phyloP scores from a whole-genome alignment of 306 rosid species.

The Gillenia trifoliata region DNA sequence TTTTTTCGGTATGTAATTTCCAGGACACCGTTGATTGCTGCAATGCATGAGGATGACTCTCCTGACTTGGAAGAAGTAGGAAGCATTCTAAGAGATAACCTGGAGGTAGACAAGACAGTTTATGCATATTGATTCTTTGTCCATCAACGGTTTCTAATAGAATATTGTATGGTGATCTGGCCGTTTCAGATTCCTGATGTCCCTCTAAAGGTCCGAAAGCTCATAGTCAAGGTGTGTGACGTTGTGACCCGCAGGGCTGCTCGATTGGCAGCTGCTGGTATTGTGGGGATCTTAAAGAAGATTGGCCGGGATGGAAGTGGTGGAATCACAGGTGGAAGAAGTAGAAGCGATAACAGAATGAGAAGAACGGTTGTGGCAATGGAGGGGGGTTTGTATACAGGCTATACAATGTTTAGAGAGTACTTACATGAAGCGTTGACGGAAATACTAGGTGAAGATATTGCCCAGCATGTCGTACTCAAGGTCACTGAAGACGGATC shows the following conservation, averaged over 20 bases:
- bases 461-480: constrained; percentile 68
- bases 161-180: constrained; percentile 5
- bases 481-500: constrained; percentile 84
- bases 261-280: constrained; percentile 85
- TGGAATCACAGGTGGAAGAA: constrained; percentile 71
- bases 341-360: constrained; percentile 51
- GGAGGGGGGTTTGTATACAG: constrained; percentile 75
- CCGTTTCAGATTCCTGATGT: constrained; percentile 54
- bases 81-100: constrained; percentile 45
- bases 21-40: constrained; percentile 81
- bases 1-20: constrained; percentile 9
- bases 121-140: neutral
- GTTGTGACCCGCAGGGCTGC: constrained; percentile 84
- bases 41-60: constrained; percentile 83
- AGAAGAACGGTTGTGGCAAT: constrained; percentile 73
- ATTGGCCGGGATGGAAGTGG: constrained; percentile 86
- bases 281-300: constrained; percentile 86
- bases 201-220: constrained; percentile 67
- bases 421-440: constrained; percentile 69
- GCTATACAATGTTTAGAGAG: constrained; percentile 65
- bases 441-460: constrained; percentile 75
- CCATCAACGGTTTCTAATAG: constrained; percentile 2
- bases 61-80: constrained; percentile 66
- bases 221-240: constrained; percentile 69
- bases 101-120: constrained; percentile 50